These are phyloP conservation scores for Toxoplasma gondii DNA, from an alignment of 169 alveolate species.

Conservation along the genomic window DNA sequence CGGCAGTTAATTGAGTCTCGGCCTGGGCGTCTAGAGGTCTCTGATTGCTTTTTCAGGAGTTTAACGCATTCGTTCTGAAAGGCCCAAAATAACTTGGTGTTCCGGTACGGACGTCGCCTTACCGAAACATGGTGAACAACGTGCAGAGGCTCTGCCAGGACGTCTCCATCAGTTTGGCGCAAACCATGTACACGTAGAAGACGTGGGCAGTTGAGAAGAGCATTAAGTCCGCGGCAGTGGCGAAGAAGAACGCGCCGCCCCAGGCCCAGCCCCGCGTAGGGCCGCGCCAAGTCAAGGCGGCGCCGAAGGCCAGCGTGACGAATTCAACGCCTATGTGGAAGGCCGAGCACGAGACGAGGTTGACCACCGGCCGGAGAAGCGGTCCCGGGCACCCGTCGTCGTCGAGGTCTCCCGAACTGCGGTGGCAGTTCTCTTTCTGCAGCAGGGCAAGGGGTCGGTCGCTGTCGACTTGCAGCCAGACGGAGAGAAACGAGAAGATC, in stretches of 20 bases:
- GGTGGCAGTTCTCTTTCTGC: neutral
- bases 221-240: constrained; percentile 53
- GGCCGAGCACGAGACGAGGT: neutral
- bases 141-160: constrained; percentile 55
- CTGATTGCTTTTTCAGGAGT: too few relatives aligned
- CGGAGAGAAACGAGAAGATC: neutral
- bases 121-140: constrained; percentile 64
- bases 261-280: constrained; percentile 18
- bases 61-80: too few relatives aligned
- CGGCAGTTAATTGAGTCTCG: too few relatives aligned
- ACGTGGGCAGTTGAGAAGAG: constrained; percentile 56
- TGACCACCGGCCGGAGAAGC: neutral
- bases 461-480: neutral
- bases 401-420: neutral
- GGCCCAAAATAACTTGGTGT: too few relatives aligned
- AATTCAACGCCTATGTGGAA: neutral
- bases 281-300: neutral
- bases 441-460: neutral
- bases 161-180: constrained; percentile 55
- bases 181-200: constrained; percentile 62
- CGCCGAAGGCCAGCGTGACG: neutral
- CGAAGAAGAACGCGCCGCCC: constrained; percentile 34
- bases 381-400: neutral
- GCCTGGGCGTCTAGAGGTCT: too few relatives aligned
- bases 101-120: neutral